Base-by-base conservation (phyloP, 495 filamentous ascomycete species). In the Aspergillus haitiensis region DNA sequence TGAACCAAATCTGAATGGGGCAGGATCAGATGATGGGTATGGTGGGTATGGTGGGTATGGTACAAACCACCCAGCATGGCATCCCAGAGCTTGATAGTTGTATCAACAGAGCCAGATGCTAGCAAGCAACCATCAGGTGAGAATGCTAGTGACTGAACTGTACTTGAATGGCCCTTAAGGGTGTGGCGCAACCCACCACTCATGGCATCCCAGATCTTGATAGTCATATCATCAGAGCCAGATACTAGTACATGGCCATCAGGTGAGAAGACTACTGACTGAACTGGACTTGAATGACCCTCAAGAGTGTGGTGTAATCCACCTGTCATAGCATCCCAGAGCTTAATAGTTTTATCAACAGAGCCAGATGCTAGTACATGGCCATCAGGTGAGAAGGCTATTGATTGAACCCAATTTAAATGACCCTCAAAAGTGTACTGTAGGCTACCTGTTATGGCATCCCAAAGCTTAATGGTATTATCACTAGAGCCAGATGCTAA, bases 191-290 rank as follows among this genome's bases (percentile, higher is more conserved):
- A 27, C 21, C 21, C 21, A 27, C 64, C 62, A 47, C 52, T 61
- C 8, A 36, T 54, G 7, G 55, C 12, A 56, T 74, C 65, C 76
- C 77, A 81, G 54, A 77, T 61, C 61, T 70, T 64, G 4, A 73
- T 55, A 13, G 72, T 78, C 3, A 60, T 60, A 54, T 72, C 53
- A 16, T 7, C 35, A 9, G 59, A 61, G 52, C 52, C 35, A 16
- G 59, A 52, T 27, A 52, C 59, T 53, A 61, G 52, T 39, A 56
- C 34, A 12, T 37, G 59, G 33, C 59, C 52, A 51, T 56, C 37
- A 12, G 52, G 52, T 44, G 59, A 61, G 45, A 61, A 61, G 46
- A 46, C 45, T 15, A 61, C 45, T 10, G 45, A 61, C 13, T 2
- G 16, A 56, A n/a, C n/a, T n/a, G n/a, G n/a, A n/a, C n/a, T n/a